phyloP scores from a whole-genome alignment of 371 early-diverging fungal genomes.

The Circinella minor region DNA sequence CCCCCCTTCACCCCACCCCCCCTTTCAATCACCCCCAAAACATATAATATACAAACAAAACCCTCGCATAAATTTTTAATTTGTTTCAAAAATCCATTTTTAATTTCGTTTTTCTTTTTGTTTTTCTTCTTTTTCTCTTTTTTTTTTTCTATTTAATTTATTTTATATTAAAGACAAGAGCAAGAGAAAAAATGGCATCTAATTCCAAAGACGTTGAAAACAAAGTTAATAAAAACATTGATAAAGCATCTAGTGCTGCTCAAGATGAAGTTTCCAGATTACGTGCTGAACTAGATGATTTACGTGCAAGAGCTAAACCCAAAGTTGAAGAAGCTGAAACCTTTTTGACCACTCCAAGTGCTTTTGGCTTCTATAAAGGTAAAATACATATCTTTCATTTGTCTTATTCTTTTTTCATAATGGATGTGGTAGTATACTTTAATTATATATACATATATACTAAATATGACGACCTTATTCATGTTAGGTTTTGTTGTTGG shows the following conservation, averaged over 20 bases:
- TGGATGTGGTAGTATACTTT: too few relatives aligned
- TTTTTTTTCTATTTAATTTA: slow-evolving; percentile 3
- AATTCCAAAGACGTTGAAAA: slow-evolving; percentile 13
- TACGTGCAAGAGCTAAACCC: slow-evolving; percentile 38
- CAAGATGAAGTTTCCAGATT: slow-evolving; percentile 42
- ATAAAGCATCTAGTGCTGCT: slow-evolving; percentile 32
- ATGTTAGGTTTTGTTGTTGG: slow-evolving; percentile 23
- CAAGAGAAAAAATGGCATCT: background rate
- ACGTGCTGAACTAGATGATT: slow-evolving; percentile 42
- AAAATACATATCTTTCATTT: background rate
- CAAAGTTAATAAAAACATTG: slow-evolving; percentile 27
- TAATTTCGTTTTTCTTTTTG: slow-evolving; percentile 7
- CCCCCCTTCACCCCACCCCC: too few relatives aligned
- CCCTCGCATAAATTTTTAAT: too few relatives aligned
- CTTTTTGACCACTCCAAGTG: slow-evolving; percentile 39
- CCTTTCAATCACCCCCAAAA: too few relatives aligned
- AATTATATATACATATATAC: too few relatives aligned
- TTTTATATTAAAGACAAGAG: background rate
- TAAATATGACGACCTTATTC: too few relatives aligned
- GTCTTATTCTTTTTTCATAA: too few relatives aligned
- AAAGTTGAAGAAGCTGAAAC: slow-evolving; percentile 44
- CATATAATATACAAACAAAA: too few relatives aligned
- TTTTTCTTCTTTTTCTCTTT: slow-evolving; percentile 7
- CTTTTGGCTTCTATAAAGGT: slow-evolving; percentile 46
- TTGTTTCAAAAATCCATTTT: too few relatives aligned